Base-by-base conservation (phyloP, 2,329 filamentous ascomycete species). In the Arthrobotrys sphaeroides region DNA sequence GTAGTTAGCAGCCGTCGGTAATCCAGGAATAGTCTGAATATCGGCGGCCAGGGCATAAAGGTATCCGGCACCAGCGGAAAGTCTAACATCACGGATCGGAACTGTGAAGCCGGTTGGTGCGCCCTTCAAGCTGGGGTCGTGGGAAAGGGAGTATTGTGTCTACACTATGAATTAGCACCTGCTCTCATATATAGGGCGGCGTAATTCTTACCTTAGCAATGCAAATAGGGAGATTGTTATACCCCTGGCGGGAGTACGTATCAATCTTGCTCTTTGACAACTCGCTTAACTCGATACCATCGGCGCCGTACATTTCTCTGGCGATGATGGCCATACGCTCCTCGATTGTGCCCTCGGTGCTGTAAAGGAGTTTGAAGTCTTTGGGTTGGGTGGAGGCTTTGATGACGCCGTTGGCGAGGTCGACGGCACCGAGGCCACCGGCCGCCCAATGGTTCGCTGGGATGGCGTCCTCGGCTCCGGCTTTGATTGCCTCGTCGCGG, bases 401-500 rank as follows among this genome's bases (percentile, higher is more conserved):
- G 79, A 97, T 90, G 77, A 98, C 92, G 64, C 90, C 92, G 82
- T 93, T 90, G 62, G 94, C 95, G 60, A 99, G 88, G 77, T 97
- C 91, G 31, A 97, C 83, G 18, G 95, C 95, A 49, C 95, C 95
- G 82, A 90, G 90, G 77, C 95, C 95, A 81, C 95, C 95, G 83
- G 97, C 91, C 42, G 94, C 94, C 92, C 94, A 99, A 87, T 99
- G 95, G 84, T 96, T 96, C 12, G 95, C 91, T 55, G 94, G 87
- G 79, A 99, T 92, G 61, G 95, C 95, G 81, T 97, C 94, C 82
- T 96, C 92, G 13, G 95, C 95, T 70, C 95, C 95, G 3, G 95
- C 95, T 53, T 93, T 89, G 77, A 97, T 88, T 49, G 95, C 90
- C 82, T 97, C 94, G 82, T 98, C 93, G 69, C 91, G 90, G 79